Base-by-base conservation (phyloP, 805 yeast genomes). In the Wickerhamiella azyma region DNA sequence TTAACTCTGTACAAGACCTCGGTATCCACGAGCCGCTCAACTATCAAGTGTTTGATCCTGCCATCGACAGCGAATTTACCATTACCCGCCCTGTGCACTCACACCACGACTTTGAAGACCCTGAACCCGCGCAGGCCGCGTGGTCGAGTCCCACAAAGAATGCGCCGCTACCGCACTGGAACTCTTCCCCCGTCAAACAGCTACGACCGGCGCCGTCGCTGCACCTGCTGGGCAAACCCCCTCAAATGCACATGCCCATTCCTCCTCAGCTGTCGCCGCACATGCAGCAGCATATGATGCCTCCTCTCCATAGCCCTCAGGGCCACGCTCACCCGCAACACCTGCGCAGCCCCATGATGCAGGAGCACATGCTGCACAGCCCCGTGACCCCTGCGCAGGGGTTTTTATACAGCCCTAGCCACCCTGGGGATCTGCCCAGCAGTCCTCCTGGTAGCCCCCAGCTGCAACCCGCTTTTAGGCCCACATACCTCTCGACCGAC, bases 1-100 rank as follows among this genome's bases (percentile, higher is more conserved):
- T 79, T 35, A 64, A 69, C 11, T 70, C 72, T 0, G 60, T 77
- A 21, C 79, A 75, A 56, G 85, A 79, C 46, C 66, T 81, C 48
- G 83, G 74, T 53, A 80, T 81, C 39, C 80, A 84, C n/a, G 45
- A 36, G 28, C 14, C 24, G 13, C 39, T 30, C 28, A 24, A 35
- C 36, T 42, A 42, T 26, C 11, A 16, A 3, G 24, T 28, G 3
- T 26, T 17, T n/a, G 24, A 26, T 16, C 39, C 45, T 4, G 17
- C 39, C 9, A 16, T 14, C 9, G 40, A 42, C 11, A 17, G 38
- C n/a, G 39, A 37, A 9, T 42, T 42, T 16, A 24, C 37, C 11
- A 42, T 42, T 14, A 37, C 38, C 32, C 29, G 45, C 16, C 45
- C 38, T 3, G 37, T n/a, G 29, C 17, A 32, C n/a, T 17, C 29